Conservation (phyloP, 768 basidiomycete species). For the Cystobasidiopsis lactophilus region DNA sequence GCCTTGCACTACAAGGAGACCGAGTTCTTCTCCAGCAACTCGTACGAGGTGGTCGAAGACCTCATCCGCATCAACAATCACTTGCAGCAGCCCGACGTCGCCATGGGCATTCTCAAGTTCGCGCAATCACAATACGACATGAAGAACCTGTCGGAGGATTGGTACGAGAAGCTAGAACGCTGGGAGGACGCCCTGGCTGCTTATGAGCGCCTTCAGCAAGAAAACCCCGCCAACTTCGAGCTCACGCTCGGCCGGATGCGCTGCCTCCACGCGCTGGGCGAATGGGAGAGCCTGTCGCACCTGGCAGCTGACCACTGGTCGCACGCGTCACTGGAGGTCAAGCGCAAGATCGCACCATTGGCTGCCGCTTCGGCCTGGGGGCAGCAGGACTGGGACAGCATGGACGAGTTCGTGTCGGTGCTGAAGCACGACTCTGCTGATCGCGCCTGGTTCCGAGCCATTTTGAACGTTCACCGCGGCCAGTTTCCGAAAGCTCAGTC, state of each 20-base stretch:
- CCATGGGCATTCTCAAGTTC: constrained; percentile 82
- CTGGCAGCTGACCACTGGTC: constrained; percentile 78
- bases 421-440: constrained; percentile 89
- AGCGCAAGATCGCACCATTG: constrained; percentile 80
- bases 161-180: constrained; percentile 87
- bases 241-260: constrained; percentile 78
- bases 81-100: constrained; percentile 89
- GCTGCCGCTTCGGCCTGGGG: constrained; percentile 96
- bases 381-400: constrained; percentile 84
- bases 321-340: constrained; percentile 52
- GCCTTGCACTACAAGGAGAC: constrained; percentile 96
- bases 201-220: constrained; percentile 54
- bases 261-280: constrained; percentile 86
- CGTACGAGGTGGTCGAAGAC: constrained; percentile 72
- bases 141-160: constrained; percentile 69
- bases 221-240: constrained; percentile 54
- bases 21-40: constrained; percentile 83
- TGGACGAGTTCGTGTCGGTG: constrained; percentile 87
- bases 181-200: constrained; percentile 84
- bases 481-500: constrained; percentile 74
- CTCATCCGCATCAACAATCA: constrained; percentile 91
- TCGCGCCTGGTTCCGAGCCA: constrained; percentile 84
- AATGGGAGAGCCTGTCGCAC: constrained; percentile 76
- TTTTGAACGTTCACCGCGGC: constrained; percentile 84
- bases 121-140: constrained; percentile 77